Evolutionary conservation across 495 filamentous ascomycete species (phyloP).

Genomic region (Talaromyces adpressus): DNA sequence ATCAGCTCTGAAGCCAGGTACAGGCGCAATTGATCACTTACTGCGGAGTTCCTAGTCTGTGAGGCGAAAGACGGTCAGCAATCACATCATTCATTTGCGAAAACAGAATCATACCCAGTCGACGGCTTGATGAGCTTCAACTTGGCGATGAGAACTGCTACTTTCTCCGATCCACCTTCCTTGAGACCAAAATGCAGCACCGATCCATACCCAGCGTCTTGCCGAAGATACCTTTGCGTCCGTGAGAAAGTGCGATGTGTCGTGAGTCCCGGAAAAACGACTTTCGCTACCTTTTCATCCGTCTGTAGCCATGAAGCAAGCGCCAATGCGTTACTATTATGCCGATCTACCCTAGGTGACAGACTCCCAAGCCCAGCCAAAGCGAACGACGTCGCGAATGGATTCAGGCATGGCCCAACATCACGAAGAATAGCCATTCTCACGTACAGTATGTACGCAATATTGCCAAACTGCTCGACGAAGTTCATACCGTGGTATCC

Average conservation of each 20-base stretch:
- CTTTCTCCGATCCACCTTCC: constrained; percentile 64
- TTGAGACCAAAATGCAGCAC: constrained; percentile 78
- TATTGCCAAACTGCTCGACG: constrained; percentile 87
- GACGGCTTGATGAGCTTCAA: constrained; percentile 75
- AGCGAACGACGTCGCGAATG: constrained; percentile 89
- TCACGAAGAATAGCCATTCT: constrained; percentile 87
- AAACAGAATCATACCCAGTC: constrained; percentile 34
- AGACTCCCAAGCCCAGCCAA: constrained; percentile 87
- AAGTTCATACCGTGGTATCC: constrained; percentile 98
- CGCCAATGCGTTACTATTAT: constrained; percentile 76
- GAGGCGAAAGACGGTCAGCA: not conserved
- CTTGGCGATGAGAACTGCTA: constrained; percentile 70
- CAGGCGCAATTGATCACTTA: constrained; percentile 34
- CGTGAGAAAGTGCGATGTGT: constrained; percentile 61
- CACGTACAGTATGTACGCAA: constrained; percentile 78
- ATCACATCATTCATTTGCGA: not conserved
- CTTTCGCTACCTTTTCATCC: constrained; percentile 82
- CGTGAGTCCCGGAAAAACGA: constrained; percentile 82
- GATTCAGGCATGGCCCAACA: constrained; percentile 75
- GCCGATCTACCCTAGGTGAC: constrained; percentile 75
- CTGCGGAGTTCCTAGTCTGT: constrained; percentile 17
- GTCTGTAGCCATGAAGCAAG: constrained; percentile 79
- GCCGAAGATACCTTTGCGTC: constrained; percentile 68
- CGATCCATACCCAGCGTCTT: constrained; percentile 65
- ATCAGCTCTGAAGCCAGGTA: constrained; percentile 29